Evolutionary conservation across 2,329 filamentous ascomycete species (phyloP).

Genomic region (Trichoderma semiorbis): DNA sequence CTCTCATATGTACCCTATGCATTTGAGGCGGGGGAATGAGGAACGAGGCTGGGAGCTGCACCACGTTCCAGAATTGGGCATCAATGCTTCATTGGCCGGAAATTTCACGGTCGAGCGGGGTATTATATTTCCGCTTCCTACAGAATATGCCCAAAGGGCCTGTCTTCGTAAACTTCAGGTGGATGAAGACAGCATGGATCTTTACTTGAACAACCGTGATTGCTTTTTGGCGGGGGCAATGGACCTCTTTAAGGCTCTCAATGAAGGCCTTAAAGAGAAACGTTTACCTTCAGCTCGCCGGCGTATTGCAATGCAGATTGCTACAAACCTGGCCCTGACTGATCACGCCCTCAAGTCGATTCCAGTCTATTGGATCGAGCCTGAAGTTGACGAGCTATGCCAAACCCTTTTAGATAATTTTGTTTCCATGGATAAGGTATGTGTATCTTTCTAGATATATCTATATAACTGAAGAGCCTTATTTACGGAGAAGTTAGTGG

Average conservation of each 20-base stretch:
- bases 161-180: not conserved
- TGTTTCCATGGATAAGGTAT: fast-evolving
- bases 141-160: not conserved
- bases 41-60: not conserved
- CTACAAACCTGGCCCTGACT: not conserved
- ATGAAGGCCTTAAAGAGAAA: not conserved
- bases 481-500: not conserved
- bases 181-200: not conserved
- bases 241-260: too few species aligned
- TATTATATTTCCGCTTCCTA: not conserved
- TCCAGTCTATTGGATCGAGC: not conserved
- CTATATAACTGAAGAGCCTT: not conserved
- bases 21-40: not conserved
- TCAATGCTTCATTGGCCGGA: not conserved
- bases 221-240: too few species aligned
- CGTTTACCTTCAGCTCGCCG: not conserved
- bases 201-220: not conserved
- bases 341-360: not conserved
- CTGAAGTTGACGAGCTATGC: not conserved
- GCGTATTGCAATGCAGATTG: not conserved
- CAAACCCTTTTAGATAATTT: not conserved
- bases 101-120: not conserved
- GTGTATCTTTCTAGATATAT: not conserved
- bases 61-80: not conserved
- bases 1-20: not conserved